These are phyloP conservation scores for Escovopsis weberi DNA, from an alignment of 2,329 filamentous ascomycete genomes.

Conservation along the genomic window DNA sequence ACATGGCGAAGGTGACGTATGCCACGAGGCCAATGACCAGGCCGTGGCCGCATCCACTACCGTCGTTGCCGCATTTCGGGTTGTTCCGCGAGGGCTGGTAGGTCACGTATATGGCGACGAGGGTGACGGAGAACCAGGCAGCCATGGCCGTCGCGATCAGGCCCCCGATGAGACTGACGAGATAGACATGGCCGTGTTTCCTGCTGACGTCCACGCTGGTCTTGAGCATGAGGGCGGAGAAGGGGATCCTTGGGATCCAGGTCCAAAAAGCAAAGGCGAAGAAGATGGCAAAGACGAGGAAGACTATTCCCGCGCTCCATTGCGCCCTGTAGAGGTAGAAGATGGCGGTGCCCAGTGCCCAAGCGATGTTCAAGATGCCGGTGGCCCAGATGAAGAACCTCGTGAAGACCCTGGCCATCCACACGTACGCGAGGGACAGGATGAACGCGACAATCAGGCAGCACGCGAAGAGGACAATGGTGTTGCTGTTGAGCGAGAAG, in stretches of 20 bases:
- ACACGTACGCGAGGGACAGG: conserved; percentile 65
- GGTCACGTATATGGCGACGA: conserved; percentile 74
- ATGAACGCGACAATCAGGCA: conserved; percentile 59
- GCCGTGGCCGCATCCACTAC: conserved; percentile 52
- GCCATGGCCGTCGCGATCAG: conserved; percentile 60
- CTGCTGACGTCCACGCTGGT: conserved; percentile 77
- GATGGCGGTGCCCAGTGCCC: conserved; percentile 72
- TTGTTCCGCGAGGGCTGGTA: conserved; percentile 52
- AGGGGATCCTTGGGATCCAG: conserved; percentile 85
- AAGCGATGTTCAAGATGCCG: conserved; percentile 72
- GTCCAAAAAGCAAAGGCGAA: conserved; percentile 45
- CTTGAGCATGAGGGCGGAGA: conserved; percentile 78
- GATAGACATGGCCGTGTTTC: conserved; percentile 69
- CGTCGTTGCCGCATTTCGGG: conserved; percentile 34
- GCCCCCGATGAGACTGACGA: conserved; percentile 74
- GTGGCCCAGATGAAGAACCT: conserved; percentile 91
- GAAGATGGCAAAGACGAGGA: conserved; percentile 49
- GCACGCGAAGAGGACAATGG: conserved; percentile 72
- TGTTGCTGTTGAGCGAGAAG: conserved; percentile 65
- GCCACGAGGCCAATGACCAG: conserved; percentile 75
- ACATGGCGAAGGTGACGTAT: conserved; percentile 81
- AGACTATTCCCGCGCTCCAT: conserved; percentile 77
- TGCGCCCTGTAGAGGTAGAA: conserved; percentile 69
- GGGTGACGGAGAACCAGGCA: conserved; percentile 74
- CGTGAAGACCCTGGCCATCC: conserved; percentile 60